Evolutionary conservation across 139 green algal genomes (phyloP), one percentile per base, ranked within the genome.

Genomic region (Auxenochlorella pyrenoidosa): DNA sequence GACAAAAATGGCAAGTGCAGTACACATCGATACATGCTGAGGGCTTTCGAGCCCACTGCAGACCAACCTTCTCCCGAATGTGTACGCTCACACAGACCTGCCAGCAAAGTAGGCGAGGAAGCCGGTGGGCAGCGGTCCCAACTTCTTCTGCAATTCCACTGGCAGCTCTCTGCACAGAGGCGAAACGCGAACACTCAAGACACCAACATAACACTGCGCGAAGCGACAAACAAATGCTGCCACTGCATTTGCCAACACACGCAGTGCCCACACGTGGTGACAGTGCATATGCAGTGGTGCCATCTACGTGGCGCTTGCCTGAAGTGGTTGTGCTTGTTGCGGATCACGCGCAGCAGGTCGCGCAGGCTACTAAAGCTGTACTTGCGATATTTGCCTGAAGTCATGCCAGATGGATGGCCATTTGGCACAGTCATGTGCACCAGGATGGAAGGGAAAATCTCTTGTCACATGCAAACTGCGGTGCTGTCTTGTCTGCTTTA

Each of bases 321-420:
- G 90, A 96, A 99, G 91, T 99, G 98, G 86, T 95, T 97, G 89
- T 94, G 91, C 94, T 99, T 99, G 95, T 99, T 99, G 89, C 98
- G 93, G 76, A 99, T 94, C 38, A 99, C 96, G n/a, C 98, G 91
- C 89, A 99, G 94, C 90, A 99, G 91, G 90, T 99, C 98, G 15
- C 98, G 91, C 89, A 99, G 87, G 70, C 85, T 93, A 51, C 75
- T 86, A 88, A 90, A 95, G 86, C 94, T 94, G 92, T 97, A 98
- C 28, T 89, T 92, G 80, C 92, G 77, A 86, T 93, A 93, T 63
- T 90, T 90, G 65, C 76, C 80, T 85, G 83, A n/a, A 44, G 6
- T 22, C n/a, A 12, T n/a, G 21, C 8, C 54, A 63, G 54, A 24
- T 12, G 12, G 18, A 22, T 63, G 54, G 54, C 12, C 54, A 22